Conservation (phyloP, 2,329 filamentous ascomycete genomes). For the Monosporascus sp. region DNA sequence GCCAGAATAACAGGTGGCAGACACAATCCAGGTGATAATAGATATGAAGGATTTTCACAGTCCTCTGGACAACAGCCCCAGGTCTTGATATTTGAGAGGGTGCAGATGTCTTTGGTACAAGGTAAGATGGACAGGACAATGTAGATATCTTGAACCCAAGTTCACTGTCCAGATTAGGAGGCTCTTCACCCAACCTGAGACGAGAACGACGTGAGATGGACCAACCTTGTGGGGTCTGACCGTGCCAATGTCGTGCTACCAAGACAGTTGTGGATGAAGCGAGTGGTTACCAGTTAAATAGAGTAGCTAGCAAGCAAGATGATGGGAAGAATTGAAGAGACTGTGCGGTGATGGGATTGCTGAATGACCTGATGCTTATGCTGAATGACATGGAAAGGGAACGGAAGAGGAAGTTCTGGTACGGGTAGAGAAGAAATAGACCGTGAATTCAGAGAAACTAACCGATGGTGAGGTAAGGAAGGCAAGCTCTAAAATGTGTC, state of each 20-base stretch:
- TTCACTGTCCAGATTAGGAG: not conserved
- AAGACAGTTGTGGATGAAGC: slow-evolving; percentile 48
- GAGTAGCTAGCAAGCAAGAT: slow-evolving; percentile 57
- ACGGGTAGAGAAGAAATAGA: too few relatives aligned
- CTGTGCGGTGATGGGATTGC: slow-evolving; percentile 29
- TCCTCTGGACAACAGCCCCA: too few relatives aligned
- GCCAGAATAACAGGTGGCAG: too few relatives aligned
- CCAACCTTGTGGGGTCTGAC: slow-evolving; percentile 18
- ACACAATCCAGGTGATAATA: too few relatives aligned
- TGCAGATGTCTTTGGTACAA: not conserved
- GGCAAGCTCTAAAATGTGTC: too few relatives aligned
- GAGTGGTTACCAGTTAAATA: slow-evolving; percentile 52
- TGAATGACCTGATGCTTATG: slow-evolving; percentile 43
- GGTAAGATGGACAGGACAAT: not conserved
- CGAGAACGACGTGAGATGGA: not conserved
- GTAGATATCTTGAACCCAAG: not conserved
- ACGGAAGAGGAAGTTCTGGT: slow-evolving; percentile 14
- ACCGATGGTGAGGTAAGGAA: too few relatives aligned
- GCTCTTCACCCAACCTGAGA: not conserved
- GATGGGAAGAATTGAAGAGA: slow-evolving; percentile 36
- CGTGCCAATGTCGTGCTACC: slow-evolving; percentile 37
- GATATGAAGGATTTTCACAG: too few relatives aligned
- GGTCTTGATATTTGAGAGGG: not conserved
- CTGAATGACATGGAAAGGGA: slow-evolving; percentile 22
- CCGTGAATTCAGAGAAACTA: too few relatives aligned